phyloP scores from a whole-genome alignment of 805 yeast genomes.

The Starmera pachycereana region DNA sequence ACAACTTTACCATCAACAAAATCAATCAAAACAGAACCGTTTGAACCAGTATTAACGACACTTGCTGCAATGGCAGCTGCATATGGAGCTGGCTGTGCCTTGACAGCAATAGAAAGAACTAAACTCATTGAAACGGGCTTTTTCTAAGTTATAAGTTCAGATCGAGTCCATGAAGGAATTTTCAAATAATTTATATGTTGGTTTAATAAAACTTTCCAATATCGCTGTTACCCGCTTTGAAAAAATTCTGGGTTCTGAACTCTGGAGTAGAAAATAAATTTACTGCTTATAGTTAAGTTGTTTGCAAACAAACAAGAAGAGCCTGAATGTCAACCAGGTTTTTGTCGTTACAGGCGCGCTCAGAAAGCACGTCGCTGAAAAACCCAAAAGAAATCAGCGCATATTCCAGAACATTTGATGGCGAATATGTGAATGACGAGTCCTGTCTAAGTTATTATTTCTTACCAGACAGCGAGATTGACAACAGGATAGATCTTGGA shows the following conservation, averaged over 20 bases:
- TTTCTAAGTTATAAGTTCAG: no score
- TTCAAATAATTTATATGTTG: no score
- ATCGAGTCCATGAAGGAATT: no score
- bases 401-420: conserved; percentile 53
- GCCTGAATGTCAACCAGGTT: neutral
- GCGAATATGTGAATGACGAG: conserved; percentile 41
- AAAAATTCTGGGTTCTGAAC: no score
- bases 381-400: conserved; percentile 79
- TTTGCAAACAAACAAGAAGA: no score
- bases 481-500: conserved; percentile 49
- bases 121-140: conserved; percentile 20
- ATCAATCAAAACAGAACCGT: conserved; percentile 45
- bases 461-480: conserved; percentile 64
- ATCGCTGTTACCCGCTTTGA: no score
- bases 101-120: conserved; percentile 63
- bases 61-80: conserved; percentile 71
- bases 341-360: conserved; percentile 30
- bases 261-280: no score
- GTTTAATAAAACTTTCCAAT: no score
- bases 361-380: conserved; percentile 58
- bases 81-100: conserved; percentile 78
- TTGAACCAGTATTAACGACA: conserved; percentile 46
- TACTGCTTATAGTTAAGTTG: no score
- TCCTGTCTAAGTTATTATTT: conserved; percentile 62
- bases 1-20: conserved; percentile 66